Conservation (phyloP, 192 early-diverging fungal genomes). For the Phlyctochytrium bullatum region DNA sequence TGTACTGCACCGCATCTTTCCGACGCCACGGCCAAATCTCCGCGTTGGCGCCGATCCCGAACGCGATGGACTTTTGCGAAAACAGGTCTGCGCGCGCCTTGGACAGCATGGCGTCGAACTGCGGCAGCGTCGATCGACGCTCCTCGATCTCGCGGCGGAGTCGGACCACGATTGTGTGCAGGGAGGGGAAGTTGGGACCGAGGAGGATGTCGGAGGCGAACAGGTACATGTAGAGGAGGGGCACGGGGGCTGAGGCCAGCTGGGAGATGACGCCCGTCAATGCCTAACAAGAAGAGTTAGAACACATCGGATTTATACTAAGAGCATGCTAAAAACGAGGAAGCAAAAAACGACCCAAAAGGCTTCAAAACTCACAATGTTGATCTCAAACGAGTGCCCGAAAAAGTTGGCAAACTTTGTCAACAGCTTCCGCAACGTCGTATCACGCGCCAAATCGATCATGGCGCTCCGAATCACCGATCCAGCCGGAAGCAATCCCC, state of each 20-base stretch:
- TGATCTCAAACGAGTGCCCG: constrained; percentile 81
- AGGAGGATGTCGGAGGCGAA: constrained; percentile 36
- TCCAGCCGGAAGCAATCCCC: neutral
- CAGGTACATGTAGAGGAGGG: constrained; percentile 39
- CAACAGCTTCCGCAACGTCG: constrained; percentile 43
- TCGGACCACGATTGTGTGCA: constrained; percentile 64
- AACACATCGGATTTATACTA: neutral
- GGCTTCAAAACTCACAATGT: constrained; percentile 48
- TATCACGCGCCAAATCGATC: constrained; percentile 28
- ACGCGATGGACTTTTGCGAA: constrained; percentile 26
- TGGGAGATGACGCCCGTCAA: constrained; percentile 86
- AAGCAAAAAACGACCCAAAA: neutral
- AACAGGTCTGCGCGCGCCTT: constrained; percentile 57
- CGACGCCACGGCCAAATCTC: constrained; percentile 14
- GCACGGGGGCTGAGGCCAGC: constrained; percentile 58
- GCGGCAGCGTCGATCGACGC: constrained; percentile 54
- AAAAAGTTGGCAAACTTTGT: constrained; percentile 63
- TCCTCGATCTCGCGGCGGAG: constrained; percentile 67
- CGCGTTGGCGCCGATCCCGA: neutral
- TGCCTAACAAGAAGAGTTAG: constrained; percentile 35
- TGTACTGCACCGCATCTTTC: neutral
- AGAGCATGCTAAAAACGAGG: neutral
- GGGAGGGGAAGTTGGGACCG: constrained; percentile 39
- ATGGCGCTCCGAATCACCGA: constrained; percentile 17
- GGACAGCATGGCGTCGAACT: constrained; percentile 57